A percentile compares a stretch with the other conserved stretches of the same genome.
phyloP scores from a whole-genome alignment of 805 yeast species.

The Tetrapisispora nanseiensis region DNA sequence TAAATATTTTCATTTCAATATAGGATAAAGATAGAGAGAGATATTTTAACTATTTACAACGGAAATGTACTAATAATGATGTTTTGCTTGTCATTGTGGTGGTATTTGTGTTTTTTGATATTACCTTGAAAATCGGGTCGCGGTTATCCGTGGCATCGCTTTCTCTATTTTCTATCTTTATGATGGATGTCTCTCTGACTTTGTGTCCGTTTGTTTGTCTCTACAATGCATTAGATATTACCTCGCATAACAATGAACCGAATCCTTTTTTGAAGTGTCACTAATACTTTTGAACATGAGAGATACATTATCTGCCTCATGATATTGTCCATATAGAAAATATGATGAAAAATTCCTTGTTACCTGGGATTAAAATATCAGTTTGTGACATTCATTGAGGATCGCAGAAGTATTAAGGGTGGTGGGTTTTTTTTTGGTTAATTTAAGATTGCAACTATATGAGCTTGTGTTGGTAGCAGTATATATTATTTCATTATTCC shows the following conservation, averaged over 20 bases:
- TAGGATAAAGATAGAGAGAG: too few relatives aligned
- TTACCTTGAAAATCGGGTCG: neutral
- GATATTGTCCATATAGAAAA: too few relatives aligned
- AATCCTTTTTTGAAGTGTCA: neutral
- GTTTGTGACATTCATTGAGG: too few relatives aligned
- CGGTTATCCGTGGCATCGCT: slow-evolving; percentile 1
- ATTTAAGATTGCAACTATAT: too few relatives aligned
- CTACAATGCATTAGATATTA: neutral
- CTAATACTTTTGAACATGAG: neutral
- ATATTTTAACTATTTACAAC: too few relatives aligned
- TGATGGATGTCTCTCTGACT: neutral
- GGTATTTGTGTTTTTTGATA: neutral
- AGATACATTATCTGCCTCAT: too few relatives aligned
- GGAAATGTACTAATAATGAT: neutral
- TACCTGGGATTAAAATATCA: too few relatives aligned
- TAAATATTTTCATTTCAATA: too few relatives aligned
- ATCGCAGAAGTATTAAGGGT: neutral
- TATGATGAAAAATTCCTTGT: too few relatives aligned
- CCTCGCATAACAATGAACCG: neutral
- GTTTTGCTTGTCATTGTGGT: neutral
- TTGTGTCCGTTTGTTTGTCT: too few relatives aligned
- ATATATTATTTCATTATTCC: neutral
- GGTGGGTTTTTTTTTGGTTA: too few relatives aligned
- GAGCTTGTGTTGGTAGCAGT: neutral
- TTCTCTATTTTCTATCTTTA: neutral